Evolutionary conservation across 2,329 filamentous ascomycete genomes (phyloP).

Genomic region (Incumbomyces delicatus): DNA sequence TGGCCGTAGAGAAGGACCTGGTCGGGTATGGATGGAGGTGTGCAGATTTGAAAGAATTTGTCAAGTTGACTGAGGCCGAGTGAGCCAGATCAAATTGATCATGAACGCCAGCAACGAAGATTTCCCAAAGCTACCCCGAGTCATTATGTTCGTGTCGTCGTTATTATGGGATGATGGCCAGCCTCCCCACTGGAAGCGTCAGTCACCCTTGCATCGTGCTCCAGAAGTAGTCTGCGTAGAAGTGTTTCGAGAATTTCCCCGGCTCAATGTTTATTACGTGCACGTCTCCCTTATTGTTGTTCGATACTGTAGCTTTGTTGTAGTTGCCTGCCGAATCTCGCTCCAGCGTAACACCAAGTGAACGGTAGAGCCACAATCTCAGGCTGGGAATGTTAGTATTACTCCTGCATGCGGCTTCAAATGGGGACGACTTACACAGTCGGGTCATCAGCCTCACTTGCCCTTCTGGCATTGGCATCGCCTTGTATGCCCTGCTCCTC

Average conservation of each 20-base stretch:
- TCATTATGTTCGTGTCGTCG: too few relatives aligned
- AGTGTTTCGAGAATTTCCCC: conserved; percentile 75
- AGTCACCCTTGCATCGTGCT: conserved; percentile 55
- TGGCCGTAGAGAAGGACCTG: conserved; percentile 18
- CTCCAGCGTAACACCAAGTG: conserved; percentile 82
- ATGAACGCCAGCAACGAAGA: too few relatives aligned
- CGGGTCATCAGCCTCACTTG: conserved; percentile 42
- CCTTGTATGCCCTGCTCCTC: conserved; percentile 84
- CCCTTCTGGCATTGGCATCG: conserved; percentile 40
- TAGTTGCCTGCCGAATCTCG: conserved; percentile 73
- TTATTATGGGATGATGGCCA: too few relatives aligned
- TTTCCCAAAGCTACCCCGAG: too few relatives aligned
- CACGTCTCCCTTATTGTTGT: conserved; percentile 78
- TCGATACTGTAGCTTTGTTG: conserved; percentile 73
- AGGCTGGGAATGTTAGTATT: conserved; percentile 39
- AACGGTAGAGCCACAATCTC: conserved; percentile 82
- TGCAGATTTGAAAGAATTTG: conserved; percentile 13
- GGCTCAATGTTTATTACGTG: conserved; percentile 90
- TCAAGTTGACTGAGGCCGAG: not conserved
- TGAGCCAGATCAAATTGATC: too few relatives aligned
- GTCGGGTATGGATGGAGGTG: conserved; percentile 20
- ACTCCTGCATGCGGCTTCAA: not conserved
- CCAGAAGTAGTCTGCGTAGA: conserved; percentile 97
- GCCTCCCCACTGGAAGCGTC: not conserved
- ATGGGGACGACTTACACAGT: conserved; percentile 31